phyloP scores from a whole-genome alignment of 2,329 filamentous ascomycete genomes.

The Pseudofabraea citricarpa region DNA sequence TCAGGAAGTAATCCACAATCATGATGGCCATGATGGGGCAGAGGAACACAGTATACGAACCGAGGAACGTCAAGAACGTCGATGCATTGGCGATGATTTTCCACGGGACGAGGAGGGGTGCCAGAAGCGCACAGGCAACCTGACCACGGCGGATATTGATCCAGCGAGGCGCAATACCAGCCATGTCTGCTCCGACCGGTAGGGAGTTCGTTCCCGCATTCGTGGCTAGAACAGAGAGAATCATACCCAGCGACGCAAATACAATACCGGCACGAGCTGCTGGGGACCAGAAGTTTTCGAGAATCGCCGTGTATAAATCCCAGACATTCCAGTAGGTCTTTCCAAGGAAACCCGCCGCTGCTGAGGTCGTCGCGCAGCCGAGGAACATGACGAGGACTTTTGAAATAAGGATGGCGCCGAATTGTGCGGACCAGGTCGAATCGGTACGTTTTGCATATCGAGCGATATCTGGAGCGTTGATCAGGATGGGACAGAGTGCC shows the following conservation, averaged over 20 bases:
- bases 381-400: constrained; percentile 28
- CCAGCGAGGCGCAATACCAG: constrained; percentile 42
- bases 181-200: constrained; percentile 46
- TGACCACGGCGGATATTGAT: constrained; percentile 49
- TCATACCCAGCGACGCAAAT: constrained; percentile 44
- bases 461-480: constrained; percentile 35
- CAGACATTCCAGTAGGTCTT: constrained; percentile 32
- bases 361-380: not conserved
- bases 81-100: constrained; percentile 53
- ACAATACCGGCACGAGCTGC: constrained; percentile 33
- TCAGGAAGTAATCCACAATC: not conserved
- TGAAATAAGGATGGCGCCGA: constrained; percentile 32
- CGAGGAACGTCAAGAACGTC: constrained; percentile 58
- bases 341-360: constrained; percentile 28
- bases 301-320: constrained; percentile 38
- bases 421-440: constrained; percentile 29
- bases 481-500: constrained; percentile 32
- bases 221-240: constrained; percentile 46
- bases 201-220: constrained; percentile 49
- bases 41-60: constrained; percentile 54
- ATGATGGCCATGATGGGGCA: constrained; percentile 33
- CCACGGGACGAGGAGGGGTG: constrained; percentile 54
- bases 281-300: constrained; percentile 6
- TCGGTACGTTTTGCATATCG: constrained; percentile 29
- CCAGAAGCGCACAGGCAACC: constrained; percentile 43